Conservation (phyloP, 2,329 filamentous ascomycete genomes). For the Exophiala xenobiotica region DNA sequence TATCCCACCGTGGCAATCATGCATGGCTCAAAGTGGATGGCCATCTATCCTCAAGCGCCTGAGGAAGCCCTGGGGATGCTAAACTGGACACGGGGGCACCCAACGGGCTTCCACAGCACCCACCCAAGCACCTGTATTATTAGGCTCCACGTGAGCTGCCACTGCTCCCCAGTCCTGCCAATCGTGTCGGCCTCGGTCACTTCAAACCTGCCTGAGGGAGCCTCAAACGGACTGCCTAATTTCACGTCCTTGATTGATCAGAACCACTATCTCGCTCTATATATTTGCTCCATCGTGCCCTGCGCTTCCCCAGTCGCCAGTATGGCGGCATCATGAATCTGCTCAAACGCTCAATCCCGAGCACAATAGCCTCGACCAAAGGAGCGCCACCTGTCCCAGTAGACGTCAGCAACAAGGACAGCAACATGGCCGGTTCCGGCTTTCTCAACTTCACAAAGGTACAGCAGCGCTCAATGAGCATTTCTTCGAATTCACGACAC, state of each 20-base stretch:
- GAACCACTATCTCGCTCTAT: not conserved
- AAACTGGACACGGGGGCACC: too few relatives aligned
- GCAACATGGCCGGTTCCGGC: slow-evolving; percentile 22
- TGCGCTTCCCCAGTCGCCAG: slow-evolving; percentile 10
- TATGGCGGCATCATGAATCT: slow-evolving; percentile 23
- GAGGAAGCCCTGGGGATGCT: too few relatives aligned
- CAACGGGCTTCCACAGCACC: too few relatives aligned
- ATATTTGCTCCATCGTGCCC: slow-evolving; percentile 1
- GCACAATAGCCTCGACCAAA: slow-evolving; percentile 10
- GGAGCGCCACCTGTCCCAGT: slow-evolving; percentile 12
- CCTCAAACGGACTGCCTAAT: slow-evolving; percentile 7
- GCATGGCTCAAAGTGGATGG: too few relatives aligned
- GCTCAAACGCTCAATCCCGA: slow-evolving; percentile 15
- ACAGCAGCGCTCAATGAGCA: not conserved
- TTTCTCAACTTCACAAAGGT: slow-evolving; percentile 20
- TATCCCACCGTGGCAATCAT: too few relatives aligned
- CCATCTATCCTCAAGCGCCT: too few relatives aligned
- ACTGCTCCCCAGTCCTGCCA: not conserved
- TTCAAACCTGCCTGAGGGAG: not conserved
- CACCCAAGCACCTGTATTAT: too few relatives aligned
- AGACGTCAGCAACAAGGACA: slow-evolving; percentile 5
- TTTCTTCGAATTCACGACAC: not conserved
- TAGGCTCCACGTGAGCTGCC: too few relatives aligned
- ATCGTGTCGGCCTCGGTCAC: not conserved
- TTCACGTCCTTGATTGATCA: slow-evolving; percentile 3